phyloP scores from a whole-genome alignment of 148 eudicot species.

The Fagopyrum homotropicum region DNA sequence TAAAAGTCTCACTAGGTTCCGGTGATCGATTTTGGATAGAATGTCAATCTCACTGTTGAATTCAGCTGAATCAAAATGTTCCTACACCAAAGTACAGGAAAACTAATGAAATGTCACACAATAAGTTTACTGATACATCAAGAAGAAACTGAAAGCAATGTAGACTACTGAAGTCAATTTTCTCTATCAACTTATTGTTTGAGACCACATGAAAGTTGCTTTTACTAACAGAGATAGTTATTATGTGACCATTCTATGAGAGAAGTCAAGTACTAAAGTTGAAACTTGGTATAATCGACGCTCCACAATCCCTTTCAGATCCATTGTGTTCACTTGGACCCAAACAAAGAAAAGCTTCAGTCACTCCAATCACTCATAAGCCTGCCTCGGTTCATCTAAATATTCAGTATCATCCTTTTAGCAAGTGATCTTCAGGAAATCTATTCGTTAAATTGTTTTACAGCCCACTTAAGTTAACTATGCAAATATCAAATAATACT shows the following conservation, averaged over 20 bases:
- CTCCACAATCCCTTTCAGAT: background rate
- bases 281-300: background rate
- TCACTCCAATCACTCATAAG: too few species aligned
- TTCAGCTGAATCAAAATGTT: conserved; percentile 61
- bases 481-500: background rate
- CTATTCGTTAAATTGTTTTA: background rate
- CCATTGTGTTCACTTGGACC: too few species aligned
- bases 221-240: background rate
- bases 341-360: too few species aligned
- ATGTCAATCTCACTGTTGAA: conserved; percentile 87
- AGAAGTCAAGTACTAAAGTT: background rate
- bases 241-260: background rate
- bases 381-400: background rate
- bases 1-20: conserved; percentile 74
- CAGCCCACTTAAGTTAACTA: background rate
- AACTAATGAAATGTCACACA: background rate
- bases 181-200: background rate
- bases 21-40: conserved; percentile 85
- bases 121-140: background rate
- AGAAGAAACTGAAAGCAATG: background rate
- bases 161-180: background rate
- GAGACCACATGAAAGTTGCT: background rate
- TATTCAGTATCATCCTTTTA: background rate
- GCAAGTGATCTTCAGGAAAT: background rate
- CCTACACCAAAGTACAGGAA: conserved; percentile 34